Percentiles rank a stretch among this genome's conserved stretches.
Evolutionary conservation across 768 basidiomycete genomes (phyloP).

Genomic region (Boletus coccyginus): DNA sequence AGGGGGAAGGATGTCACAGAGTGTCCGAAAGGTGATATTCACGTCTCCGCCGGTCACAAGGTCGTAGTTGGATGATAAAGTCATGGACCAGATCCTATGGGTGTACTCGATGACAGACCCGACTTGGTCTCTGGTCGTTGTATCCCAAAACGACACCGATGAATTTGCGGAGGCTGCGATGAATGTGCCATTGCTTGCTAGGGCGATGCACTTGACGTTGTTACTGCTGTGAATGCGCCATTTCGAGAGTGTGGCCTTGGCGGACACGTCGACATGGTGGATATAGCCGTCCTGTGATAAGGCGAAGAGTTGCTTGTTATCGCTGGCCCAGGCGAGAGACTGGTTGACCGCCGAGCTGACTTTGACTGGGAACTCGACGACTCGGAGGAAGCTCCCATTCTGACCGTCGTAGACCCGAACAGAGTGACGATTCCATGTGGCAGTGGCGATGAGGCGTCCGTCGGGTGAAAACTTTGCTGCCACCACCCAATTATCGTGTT

Average conservation of each 20-base stretch:
- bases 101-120: background rate
- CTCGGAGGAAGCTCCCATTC: background rate
- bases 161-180: background rate
- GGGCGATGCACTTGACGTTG: background rate
- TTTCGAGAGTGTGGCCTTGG: background rate
- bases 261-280: background rate
- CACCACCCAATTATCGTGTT: too few species aligned
- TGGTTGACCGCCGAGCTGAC: background rate
- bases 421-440: background rate
- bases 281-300: background rate
- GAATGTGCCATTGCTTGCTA: background rate
- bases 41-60: background rate
- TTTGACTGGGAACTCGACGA: background rate
- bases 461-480: too few species aligned
- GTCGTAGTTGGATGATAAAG: background rate
- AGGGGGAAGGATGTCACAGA: too few species aligned
- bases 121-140: background rate
- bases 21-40: background rate
- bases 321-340: background rate
- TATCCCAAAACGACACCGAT: constrained; percentile 7
- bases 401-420: background rate
- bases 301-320: background rate
- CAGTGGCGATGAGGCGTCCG: background rate
- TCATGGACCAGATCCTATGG: background rate
- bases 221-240: background rate